phyloP scores from a whole-genome alignment of 1,284 basidiomycete species.

The Exsudoporus floridanus region DNA sequence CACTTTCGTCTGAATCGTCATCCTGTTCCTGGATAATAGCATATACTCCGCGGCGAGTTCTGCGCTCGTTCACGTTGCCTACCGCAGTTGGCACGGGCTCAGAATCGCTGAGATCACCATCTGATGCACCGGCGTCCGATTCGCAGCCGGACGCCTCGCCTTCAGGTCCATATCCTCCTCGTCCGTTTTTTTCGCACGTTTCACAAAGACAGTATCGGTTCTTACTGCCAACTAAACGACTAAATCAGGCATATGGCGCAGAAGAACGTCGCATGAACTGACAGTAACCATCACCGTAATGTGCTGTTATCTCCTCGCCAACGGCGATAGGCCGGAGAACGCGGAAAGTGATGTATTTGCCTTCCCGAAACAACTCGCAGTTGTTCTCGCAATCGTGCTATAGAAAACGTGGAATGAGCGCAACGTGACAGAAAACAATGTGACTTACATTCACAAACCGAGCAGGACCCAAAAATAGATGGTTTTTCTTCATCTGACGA shows the following conservation, averaged over 20 bases:
- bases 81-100: constrained; percentile 38
- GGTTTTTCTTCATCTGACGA: constrained; percentile 87
- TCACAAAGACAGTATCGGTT: constrained; percentile 89
- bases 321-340: constrained; percentile 76
- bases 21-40: constrained; percentile 59
- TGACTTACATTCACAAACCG: constrained; percentile 88
- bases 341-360: constrained; percentile 86
- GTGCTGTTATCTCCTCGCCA: constrained; percentile 85
- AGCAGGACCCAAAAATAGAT: constrained; percentile 89
- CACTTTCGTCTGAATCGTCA: constrained; percentile 54
- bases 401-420: constrained; percentile 21
- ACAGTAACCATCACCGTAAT: constrained; percentile 86
- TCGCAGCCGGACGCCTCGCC: constrained; percentile 48
- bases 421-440: constrained; percentile 15
- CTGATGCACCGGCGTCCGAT: constrained; percentile 45
- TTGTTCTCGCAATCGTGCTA: constrained; percentile 93
- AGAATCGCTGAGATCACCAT: constrained; percentile 43
- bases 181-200: constrained; percentile 77
- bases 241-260: constrained; percentile 17
- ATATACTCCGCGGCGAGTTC: constrained; percentile 76
- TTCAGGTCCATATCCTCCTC: constrained; percentile 73
- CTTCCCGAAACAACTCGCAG: constrained; percentile 83
- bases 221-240: constrained; percentile 68
- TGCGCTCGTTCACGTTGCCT: constrained; percentile 63
- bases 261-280: constrained; percentile 35